A percentile compares a stretch with the other conserved stretches of the same genome.
Conservation (phyloP, 129 eudicot genomes). For the Flaveria brownii region DNA sequence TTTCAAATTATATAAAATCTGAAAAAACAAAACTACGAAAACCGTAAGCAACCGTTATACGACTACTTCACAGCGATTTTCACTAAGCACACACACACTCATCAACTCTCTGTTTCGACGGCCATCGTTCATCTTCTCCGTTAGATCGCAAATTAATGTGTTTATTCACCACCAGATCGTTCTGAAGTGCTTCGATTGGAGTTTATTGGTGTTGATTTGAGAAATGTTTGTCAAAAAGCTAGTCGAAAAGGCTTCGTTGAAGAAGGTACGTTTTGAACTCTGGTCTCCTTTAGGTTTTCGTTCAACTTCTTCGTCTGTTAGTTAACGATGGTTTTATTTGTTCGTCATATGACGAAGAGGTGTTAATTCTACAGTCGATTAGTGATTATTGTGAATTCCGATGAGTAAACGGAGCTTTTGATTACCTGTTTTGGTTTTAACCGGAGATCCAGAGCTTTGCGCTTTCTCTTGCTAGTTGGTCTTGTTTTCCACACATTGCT, state of each 20-base stretch:
- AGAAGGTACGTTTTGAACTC: constrained; percentile 54
- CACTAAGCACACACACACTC: constrained; percentile 42
- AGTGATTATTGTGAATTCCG: constrained; percentile 8
- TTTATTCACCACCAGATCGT: background rate
- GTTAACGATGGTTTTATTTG: background rate
- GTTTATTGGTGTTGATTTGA: constrained; percentile 3
- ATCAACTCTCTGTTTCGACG: background rate
- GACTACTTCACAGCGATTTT: constrained; percentile 44
- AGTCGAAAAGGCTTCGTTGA: constrained; percentile 80
- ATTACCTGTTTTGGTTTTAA: background rate
- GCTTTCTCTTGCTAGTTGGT: constrained; percentile 7
- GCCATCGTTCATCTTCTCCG: constrained; percentile 6
- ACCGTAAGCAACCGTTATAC: constrained; percentile 44
- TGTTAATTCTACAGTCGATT: constrained; percentile 13
- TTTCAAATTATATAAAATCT: constrained; percentile 13
- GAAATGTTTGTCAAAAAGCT: constrained; percentile 81
- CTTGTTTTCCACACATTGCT: constrained; percentile 6
- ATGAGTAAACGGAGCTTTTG: constrained; percentile 8
- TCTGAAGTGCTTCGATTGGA: constrained; percentile 6
- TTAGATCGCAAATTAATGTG: constrained; percentile 16
- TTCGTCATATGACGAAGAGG: background rate
- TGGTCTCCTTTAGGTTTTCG: background rate
- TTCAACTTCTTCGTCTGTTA: background rate
- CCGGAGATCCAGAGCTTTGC: constrained; percentile 8
- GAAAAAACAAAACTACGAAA: constrained; percentile 20